A percentile compares a stretch with the other conserved stretches of the same genome.
Conservation (phyloP, 1,284 basidiomycete genomes). For the Trichosporon sp. region DNA sequence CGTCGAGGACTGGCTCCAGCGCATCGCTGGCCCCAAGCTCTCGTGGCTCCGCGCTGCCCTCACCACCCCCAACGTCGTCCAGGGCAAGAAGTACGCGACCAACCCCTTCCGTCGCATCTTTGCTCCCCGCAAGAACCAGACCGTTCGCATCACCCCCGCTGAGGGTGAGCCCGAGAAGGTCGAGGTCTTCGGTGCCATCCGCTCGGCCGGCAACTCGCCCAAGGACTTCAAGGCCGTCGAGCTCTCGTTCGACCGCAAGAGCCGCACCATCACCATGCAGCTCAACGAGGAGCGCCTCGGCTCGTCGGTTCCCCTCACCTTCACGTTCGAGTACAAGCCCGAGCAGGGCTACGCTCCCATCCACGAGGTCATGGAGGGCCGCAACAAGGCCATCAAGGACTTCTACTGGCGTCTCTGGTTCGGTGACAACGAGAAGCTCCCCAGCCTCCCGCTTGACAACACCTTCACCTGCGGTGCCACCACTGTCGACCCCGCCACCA, state of each 20-base stretch:
- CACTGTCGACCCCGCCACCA: slow-evolving; percentile 65
- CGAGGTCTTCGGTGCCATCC: slow-evolving; percentile 67
- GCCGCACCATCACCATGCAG: slow-evolving; percentile 63
- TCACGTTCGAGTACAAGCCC: slow-evolving; percentile 83
- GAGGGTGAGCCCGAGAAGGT: slow-evolving; percentile 54
- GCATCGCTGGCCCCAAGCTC: slow-evolving; percentile 72
- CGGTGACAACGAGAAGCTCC: slow-evolving; percentile 71
- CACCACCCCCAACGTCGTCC: slow-evolving; percentile 74
- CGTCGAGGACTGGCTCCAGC: slow-evolving; percentile 71
- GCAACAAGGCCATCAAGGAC: slow-evolving; percentile 88
- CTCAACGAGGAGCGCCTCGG: slow-evolving; percentile 80
- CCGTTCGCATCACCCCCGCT: slow-evolving; percentile 59
- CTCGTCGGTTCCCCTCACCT: slow-evolving; percentile 69
- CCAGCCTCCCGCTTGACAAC: slow-evolving; percentile 65
- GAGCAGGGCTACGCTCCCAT: slow-evolving; percentile 87
- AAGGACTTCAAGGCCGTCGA: slow-evolving; percentile 86
- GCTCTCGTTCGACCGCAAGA: slow-evolving; percentile 59
- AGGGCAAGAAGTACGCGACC: slow-evolving; percentile 75
- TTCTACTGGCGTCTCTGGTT: slow-evolving; percentile 98
- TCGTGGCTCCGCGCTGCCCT: slow-evolving; percentile 85
- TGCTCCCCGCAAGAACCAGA: slow-evolving; percentile 73
- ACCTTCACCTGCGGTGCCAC: slow-evolving; percentile 81
- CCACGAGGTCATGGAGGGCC: slow-evolving; percentile 78
- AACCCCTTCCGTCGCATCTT: slow-evolving; percentile 88
- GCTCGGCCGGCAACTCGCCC: slow-evolving; percentile 62